These are phyloP conservation scores for Nemania sp. DNA, from an alignment of 2,329 filamentous ascomycete species.

Conservation along the genomic window DNA sequence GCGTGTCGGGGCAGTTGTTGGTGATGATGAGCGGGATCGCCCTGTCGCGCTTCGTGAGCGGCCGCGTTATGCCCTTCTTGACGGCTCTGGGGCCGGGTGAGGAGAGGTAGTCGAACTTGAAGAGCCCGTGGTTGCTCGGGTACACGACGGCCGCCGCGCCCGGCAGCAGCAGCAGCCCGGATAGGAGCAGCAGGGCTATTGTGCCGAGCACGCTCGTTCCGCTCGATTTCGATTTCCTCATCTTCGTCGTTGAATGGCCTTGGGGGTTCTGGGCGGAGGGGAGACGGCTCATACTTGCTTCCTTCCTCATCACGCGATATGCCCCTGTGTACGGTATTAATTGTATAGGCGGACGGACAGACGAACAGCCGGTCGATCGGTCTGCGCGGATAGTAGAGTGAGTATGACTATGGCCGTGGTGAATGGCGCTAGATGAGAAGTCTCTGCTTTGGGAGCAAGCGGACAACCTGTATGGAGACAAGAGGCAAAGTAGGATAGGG, in stretches of 20 bases:
- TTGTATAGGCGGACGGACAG: background rate
- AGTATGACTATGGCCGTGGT: background rate
- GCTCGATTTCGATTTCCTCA: no score
- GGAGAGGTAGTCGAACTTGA: slow-evolving; percentile 39
- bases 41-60: slow-evolving; percentile 38
- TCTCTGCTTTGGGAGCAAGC: background rate
- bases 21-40: slow-evolving; percentile 66
- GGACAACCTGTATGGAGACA: no score
- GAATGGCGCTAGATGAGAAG: background rate
- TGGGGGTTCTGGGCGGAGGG: background rate
- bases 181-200: slow-evolving; percentile 29
- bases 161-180: slow-evolving; percentile 20
- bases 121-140: slow-evolving; percentile 38
- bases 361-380: background rate
- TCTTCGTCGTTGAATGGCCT: slow-evolving; percentile 6
- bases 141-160: slow-evolving; percentile 35
- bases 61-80: slow-evolving; percentile 31
- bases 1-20: slow-evolving; percentile 71
- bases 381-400: no score
- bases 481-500: background rate
- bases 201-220: slow-evolving; percentile 9
- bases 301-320: slow-evolving; percentile 4
- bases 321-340: background rate
- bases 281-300: slow-evolving; percentile 23
- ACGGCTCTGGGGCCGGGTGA: slow-evolving; percentile 26